Percentiles rank a stretch among this genome's conserved stretches.
phyloP scores from a whole-genome alignment of 768 basidiomycete genomes.

The Suillus cothurnatus region DNA sequence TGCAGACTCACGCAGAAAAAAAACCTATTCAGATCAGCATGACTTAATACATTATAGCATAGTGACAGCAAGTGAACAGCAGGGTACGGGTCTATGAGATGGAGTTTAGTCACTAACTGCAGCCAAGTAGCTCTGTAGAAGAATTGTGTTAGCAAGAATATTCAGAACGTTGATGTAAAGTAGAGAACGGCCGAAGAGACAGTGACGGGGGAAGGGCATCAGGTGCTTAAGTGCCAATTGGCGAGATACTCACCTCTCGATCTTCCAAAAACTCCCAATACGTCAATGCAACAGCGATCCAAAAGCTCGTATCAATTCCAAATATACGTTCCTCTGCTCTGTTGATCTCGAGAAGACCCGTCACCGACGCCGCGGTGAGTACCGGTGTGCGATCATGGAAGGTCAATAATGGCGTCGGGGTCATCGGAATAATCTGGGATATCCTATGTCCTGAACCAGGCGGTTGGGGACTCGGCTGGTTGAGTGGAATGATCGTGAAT shows the following conservation, averaged over 20 bases:
- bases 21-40: background rate
- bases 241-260: constrained; percentile 58
- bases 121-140: background rate
- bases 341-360: constrained; percentile 68
- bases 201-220: background rate
- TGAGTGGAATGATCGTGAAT: constrained; percentile 49
- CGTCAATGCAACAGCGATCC: constrained; percentile 72
- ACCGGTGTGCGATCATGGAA: constrained; percentile 77
- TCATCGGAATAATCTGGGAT: constrained; percentile 24
- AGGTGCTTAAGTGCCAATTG: background rate
- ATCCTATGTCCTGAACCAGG: constrained; percentile 21
- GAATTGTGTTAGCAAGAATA: background rate
- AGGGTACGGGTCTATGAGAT: background rate
- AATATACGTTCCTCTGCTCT: constrained; percentile 52
- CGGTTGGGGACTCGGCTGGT: constrained; percentile 19
- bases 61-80: background rate
- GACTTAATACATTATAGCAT: background rate
- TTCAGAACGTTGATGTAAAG: background rate
- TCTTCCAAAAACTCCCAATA: constrained; percentile 80
- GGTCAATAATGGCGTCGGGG: constrained; percentile 53
- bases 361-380: constrained; percentile 55
- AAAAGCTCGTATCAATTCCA: constrained; percentile 78
- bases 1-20: background rate
- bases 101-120: background rate
- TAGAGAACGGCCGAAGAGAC: background rate